These are phyloP conservation scores for Euptelea pleiosperma DNA, from an alignment of 164 flowering plant genomes.

Conservation along the genomic window DNA sequence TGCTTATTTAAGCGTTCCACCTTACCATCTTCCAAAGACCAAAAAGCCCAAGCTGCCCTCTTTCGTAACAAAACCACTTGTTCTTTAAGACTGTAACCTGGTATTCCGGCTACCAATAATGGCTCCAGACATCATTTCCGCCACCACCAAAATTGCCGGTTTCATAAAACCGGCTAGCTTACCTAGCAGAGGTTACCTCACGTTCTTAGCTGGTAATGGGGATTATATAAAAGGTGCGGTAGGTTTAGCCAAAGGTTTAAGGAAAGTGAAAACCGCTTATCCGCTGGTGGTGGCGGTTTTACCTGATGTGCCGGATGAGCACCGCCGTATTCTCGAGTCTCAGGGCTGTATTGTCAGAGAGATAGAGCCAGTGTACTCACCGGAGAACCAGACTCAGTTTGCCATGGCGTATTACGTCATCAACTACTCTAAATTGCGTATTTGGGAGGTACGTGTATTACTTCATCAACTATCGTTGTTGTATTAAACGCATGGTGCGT, in stretches of 20 bases:
- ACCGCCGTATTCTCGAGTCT: constrained; percentile 39
- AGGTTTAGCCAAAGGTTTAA: constrained; percentile 52
- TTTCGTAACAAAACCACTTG: background rate
- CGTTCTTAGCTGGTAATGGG: constrained; percentile 53
- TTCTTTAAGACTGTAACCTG: too few species aligned
- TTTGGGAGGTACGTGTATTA: constrained; percentile 68
- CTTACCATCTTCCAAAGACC: too few species aligned
- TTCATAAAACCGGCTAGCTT: constrained; percentile 2
- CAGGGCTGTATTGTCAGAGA: constrained; percentile 67
- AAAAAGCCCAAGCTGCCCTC: too few species aligned
- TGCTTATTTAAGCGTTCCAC: too few species aligned
- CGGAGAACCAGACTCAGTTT: constrained; percentile 54
- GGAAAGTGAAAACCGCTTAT: constrained; percentile 42
- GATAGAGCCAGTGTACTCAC: constrained; percentile 62
- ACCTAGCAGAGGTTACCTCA: constrained; percentile 41
- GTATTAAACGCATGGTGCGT: too few species aligned
- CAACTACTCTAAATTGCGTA: constrained; percentile 81
- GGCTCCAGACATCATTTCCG: constrained; percentile 4
- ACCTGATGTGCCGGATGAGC: constrained; percentile 65
- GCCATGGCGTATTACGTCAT: constrained; percentile 75
- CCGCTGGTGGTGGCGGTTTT: constrained; percentile 61
- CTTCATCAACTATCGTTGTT: too few species aligned
- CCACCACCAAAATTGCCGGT: background rate
- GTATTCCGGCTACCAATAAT: background rate
- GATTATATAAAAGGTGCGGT: constrained; percentile 60